Conservation (phyloP, 352 stramenopile genomes). For the Phytophthora hybrid region DNA sequence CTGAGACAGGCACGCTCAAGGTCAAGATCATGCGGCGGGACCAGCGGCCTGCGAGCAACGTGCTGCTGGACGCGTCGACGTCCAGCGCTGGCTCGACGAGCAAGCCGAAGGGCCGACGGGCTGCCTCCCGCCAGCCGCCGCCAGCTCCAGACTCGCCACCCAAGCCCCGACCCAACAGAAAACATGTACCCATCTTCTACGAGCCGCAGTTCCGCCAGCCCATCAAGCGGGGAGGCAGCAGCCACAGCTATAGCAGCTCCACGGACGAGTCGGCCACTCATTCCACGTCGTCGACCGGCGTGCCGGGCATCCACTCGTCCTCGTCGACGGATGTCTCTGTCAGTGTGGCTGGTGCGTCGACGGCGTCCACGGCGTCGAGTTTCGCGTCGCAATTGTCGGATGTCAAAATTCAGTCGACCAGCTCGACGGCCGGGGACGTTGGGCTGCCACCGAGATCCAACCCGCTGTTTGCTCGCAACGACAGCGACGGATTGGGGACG, state of each 20-base stretch:
- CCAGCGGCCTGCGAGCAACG: constrained; percentile 13
- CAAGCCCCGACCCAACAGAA: constrained; percentile 81
- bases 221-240: constrained; percentile 29
- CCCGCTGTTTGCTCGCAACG: constrained; percentile 63
- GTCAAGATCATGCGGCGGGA: constrained; percentile 85
- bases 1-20: constrained; percentile 75
- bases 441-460: constrained; percentile 48
- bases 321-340: constrained; percentile 28
- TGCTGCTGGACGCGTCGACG: not conserved
- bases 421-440: constrained; percentile 21
- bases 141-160: constrained; percentile 53
- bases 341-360: constrained; percentile 27
- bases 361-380: constrained; percentile 38
- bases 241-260: constrained; percentile 31
- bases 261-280: constrained; percentile 48
- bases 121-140: constrained; percentile 11
- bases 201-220: constrained; percentile 50
- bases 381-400: constrained; percentile 33
- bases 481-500: constrained; percentile 57
- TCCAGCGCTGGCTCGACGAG: not conserved
- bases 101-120: constrained; percentile 20
- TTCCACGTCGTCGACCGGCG: constrained; percentile 49
- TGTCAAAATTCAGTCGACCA: constrained; percentile 39
- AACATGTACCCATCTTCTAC: constrained; percentile 88
- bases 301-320: constrained; percentile 27